phyloP scores from a whole-genome alignment of 129 eudicot species.

The Rutidosis leptorrhynchoides region DNA sequence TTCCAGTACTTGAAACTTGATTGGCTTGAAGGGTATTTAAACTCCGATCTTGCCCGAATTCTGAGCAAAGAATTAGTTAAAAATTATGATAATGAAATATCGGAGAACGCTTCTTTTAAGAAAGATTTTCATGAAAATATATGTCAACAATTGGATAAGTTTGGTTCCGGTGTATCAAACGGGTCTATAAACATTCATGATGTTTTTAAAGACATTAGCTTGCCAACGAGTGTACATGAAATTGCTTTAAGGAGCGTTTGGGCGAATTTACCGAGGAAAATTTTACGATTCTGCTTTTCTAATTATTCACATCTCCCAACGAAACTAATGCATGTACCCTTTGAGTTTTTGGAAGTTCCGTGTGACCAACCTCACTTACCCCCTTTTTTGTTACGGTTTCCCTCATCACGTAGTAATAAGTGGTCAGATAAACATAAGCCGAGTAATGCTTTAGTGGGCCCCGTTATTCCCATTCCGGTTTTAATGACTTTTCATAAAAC shows the following conservation, averaged over 20 bases:
- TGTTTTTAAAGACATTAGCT: conserved; percentile 41
- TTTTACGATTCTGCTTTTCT: conserved; percentile 46
- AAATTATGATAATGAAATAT: conserved; percentile 9
- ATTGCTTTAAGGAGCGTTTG: too few relatives aligned
- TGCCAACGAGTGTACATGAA: conserved; percentile 65
- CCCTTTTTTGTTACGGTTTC: conserved; percentile 52
- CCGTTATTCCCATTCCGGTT: conserved; percentile 52
- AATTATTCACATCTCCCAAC: conserved; percentile 40
- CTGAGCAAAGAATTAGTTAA: conserved; percentile 25
- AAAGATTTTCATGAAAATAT: conserved; percentile 42
- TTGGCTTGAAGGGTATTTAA: conserved; percentile 41
- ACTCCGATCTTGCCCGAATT: conserved; percentile 29
- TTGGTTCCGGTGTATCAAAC: conserved; percentile 24
- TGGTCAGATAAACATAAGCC: conserved; percentile 50
- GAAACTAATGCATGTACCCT: conserved; percentile 22
- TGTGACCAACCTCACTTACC: conserved; percentile 38
- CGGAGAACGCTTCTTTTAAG: conserved; percentile 10
- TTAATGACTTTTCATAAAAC: conserved; percentile 41
- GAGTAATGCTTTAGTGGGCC: conserved; percentile 48
- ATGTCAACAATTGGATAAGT: conserved; percentile 43
- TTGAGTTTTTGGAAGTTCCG: conserved; percentile 56
- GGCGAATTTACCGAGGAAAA: conserved; percentile 44
- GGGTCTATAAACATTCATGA: conserved; percentile 27
- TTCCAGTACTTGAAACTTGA: conserved; percentile 43
- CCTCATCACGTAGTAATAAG: conserved; percentile 56